These are phyloP conservation scores for Tetratostichococcus sp. DNA, from an alignment of 139 green algal genomes.

Conservation along the genomic window DNA sequence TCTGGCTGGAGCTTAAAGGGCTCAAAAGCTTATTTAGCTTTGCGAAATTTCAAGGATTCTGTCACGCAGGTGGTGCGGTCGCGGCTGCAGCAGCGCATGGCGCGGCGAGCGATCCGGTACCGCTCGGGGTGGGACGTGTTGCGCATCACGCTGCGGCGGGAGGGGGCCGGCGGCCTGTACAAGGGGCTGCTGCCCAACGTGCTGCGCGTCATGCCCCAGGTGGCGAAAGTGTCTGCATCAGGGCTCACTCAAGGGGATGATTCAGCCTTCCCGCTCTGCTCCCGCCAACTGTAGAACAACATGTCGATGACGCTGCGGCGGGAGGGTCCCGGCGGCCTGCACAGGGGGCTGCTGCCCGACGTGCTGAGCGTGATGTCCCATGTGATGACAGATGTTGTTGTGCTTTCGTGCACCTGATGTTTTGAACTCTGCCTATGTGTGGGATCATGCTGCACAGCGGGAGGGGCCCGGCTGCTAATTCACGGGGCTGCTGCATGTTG, in stretches of 20 bases:
- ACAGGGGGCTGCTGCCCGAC: slow-evolving; percentile 71
- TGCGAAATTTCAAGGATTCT: too few species aligned
- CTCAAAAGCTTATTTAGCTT: too few species aligned
- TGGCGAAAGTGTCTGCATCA: neutral
- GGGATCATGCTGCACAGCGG: too few species aligned
- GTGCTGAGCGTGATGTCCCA: slow-evolving; percentile 69
- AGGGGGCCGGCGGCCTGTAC: slow-evolving; percentile 67
- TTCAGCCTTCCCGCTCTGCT: too few species aligned
- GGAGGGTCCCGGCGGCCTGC: slow-evolving; percentile 63
- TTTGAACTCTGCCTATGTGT: too few species aligned
- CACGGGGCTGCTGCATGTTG: too few species aligned
- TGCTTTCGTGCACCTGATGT: too few species aligned
- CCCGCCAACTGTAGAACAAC: too few species aligned
- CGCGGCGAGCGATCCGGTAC: slow-evolving; percentile 14
- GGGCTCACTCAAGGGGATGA: too few species aligned
- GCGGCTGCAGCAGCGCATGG: slow-evolving; percentile 83
- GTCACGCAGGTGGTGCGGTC: slow-evolving; percentile 78
- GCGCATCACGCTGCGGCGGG: slow-evolving; percentile 34
- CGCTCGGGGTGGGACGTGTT: slow-evolving; percentile 41
- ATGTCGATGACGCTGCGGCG: slow-evolving; percentile 31
- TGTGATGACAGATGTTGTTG: too few species aligned
- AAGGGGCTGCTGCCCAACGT: slow-evolving; percentile 72
- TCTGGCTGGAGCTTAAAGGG: too few species aligned
- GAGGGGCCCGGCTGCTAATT: too few species aligned
- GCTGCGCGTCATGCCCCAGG: slow-evolving; percentile 65